Evolutionary conservation across 108 stramenopile species (phyloP), one percentile per base, ranked within the genome.

Genomic region (Schizochytrium sp.): DNA sequence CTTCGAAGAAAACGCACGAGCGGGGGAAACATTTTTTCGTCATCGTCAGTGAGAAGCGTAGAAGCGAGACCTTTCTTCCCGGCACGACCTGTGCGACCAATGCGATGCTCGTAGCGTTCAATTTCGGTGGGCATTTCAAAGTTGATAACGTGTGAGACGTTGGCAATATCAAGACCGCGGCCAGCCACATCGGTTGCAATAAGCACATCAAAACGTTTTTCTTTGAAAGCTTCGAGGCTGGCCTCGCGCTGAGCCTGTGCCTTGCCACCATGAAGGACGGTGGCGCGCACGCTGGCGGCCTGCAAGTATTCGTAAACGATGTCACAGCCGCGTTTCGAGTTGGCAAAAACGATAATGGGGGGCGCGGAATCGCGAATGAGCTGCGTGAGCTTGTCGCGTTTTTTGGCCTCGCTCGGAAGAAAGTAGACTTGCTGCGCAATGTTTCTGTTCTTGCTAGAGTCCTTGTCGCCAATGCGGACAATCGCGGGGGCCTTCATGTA

Each of bases 181-280:
- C 97, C 97, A 25, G 99, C 98, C 5, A 99, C 99, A 90, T 98
- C 99, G 0, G 99, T 99, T 19, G 97, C 99, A 60, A 97, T 96
- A 72, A 95, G 87, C 72, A 98, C 89, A 18, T 96, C 92, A 21
- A 95, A 93, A 43, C 95, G 95, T 19, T 96, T 96, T 60, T 87
- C 63, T 72, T 96, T 95, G 90, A 98, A 99, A 25, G 87, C 72
- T 6, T 91, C 96, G 44, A 99, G 93, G 89, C 95, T 96, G 72
- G 95, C 96, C 87, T 99, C 99, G 88, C 99, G 96, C 90, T 97
- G 95, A n/a, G 97, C 97, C 92, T 99, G 99, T 8, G 95, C 94
- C 91, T 98, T 98, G 34, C 98, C 99, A 57, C 99, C 99, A 90
- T 98, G 98, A 10, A 99, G 92, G 5, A 98, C 96, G 21, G 96